Evolutionary conservation across 1,139 yeast species (phyloP).

Genomic region (Candida sanyaensis): DNA sequence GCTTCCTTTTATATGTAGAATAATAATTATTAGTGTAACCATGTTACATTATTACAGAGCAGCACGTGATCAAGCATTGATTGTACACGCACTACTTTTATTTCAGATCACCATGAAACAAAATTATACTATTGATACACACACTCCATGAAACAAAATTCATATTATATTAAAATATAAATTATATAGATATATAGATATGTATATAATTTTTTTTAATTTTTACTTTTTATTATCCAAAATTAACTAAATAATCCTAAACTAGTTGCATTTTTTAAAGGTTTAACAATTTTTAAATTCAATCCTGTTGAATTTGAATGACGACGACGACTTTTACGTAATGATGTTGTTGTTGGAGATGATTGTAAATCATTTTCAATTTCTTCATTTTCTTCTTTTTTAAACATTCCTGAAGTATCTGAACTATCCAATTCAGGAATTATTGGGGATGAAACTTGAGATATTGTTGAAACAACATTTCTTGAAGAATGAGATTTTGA

Average conservation of each 20-base stretch:
- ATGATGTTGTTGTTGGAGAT: neutral
- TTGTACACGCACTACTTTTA: too few relatives aligned
- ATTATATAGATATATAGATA: neutral
- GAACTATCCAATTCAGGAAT: conserved; percentile 8
- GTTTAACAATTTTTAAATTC: conserved; percentile 63
- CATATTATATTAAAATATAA: neutral
- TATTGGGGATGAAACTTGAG: neutral
- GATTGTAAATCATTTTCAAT: neutral
- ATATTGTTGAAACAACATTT: neutral
- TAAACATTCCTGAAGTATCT: conserved; percentile 13
- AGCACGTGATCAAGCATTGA: too few relatives aligned
- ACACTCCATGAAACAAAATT: neutral
- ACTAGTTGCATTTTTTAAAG: conserved; percentile 56
- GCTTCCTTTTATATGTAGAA: too few relatives aligned
- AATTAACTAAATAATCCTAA: conserved; percentile 3
- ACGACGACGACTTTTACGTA: neutral
- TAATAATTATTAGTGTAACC: too few relatives aligned
- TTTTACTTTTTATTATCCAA: neutral
- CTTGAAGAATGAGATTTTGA: too few relatives aligned
- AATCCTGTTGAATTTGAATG: conserved; percentile 34
- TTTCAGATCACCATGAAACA: too few relatives aligned
- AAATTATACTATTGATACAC: too few relatives aligned
- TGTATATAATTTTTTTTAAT: too few relatives aligned
- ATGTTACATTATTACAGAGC: too few relatives aligned
- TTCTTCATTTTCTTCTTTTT: neutral